phyloP scores from a whole-genome alignment of 140 eudicot genomes.

The Cichorium intybus region DNA sequence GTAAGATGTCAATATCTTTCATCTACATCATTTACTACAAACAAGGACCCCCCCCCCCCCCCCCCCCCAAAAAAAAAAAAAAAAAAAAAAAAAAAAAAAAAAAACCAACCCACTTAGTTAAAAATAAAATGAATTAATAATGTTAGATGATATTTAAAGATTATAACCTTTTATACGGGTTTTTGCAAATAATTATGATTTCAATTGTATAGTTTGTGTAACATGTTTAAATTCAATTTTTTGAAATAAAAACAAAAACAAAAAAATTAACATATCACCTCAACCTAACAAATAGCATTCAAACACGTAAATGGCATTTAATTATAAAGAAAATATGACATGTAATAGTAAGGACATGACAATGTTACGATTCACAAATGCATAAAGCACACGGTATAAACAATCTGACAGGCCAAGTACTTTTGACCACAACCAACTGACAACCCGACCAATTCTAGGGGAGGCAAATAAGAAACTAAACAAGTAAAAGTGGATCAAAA shows the following conservation, averaged over 20 bases:
- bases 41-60: slow-evolving; percentile 1
- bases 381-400: background rate
- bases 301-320: background rate
- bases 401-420: background rate
- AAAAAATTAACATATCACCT: too few species aligned
- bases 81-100: background rate
- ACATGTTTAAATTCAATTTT: too few species aligned
- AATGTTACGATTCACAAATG: background rate
- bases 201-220: too few species aligned
- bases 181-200: too few species aligned
- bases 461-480: background rate
- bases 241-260: too few species aligned
- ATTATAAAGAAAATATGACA: background rate
- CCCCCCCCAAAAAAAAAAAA: background rate
- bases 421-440: slow-evolving; percentile 4
- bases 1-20: slow-evolving; percentile 32
- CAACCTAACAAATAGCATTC: background rate
- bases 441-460: background rate
- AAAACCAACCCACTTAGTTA: too few species aligned
- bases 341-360: background rate
- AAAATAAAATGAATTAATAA: too few species aligned
- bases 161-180: too few species aligned
- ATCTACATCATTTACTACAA: slow-evolving; percentile 30
- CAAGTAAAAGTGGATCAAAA: background rate
- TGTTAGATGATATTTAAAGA: too few species aligned